phyloP scores from a whole-genome alignment of 2,329 filamentous ascomycete species.

The Fusarium proliferatum region DNA sequence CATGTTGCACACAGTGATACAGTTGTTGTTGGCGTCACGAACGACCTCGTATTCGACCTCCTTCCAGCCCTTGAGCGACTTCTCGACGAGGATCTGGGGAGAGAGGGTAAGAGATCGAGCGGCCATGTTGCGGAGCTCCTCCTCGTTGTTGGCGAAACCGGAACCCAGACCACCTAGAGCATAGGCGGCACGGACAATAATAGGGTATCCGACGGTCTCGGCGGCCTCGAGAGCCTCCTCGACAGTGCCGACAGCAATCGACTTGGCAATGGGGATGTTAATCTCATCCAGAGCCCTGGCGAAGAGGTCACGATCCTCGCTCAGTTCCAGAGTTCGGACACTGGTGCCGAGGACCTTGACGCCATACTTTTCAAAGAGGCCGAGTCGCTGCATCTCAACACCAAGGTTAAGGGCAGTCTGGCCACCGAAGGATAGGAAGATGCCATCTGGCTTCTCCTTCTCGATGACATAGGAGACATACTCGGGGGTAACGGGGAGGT shows the following conservation, averaged over 20 bases:
- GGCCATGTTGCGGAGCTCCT: conserved; percentile 93
- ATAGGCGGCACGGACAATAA: conserved; percentile 97
- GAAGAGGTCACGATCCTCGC: conserved; percentile 96
- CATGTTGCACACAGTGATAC: conserved; percentile 92
- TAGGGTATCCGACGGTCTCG: conserved; percentile 89
- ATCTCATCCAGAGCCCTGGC: conserved; percentile 97
- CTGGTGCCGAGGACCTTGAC: conserved; percentile 97
- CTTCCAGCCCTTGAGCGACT: conserved; percentile 99
- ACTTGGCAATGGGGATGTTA: conserved; percentile 96
- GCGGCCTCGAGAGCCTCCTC: conserved; percentile 94
- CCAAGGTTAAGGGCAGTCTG: conserved; percentile 97
- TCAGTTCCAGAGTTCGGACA: conserved; percentile 92
- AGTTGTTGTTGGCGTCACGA: conserved; percentile 97
- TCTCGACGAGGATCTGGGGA: conserved; percentile 97
- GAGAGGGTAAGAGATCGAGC: conserved; percentile 92
- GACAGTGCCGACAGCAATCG: conserved; percentile 89
- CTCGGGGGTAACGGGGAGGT: conserved; percentile 96
- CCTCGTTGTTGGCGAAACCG: conserved; percentile 92
- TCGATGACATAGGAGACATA: conserved; percentile 98
- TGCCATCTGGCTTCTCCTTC: conserved; percentile 93
- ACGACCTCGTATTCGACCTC: conserved; percentile 99
- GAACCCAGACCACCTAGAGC: conserved; percentile 96
- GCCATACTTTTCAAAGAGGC: conserved; percentile 93
- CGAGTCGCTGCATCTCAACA: conserved; percentile 96
- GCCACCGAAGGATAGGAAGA: conserved; percentile 96